A percentile compares a stretch with the other conserved stretches of the same genome.
These are phyloP conservation scores for Pseudocercospora macadamiae DNA, from an alignment of 2,329 filamentous ascomycete species.

Conservation along the genomic window DNA sequence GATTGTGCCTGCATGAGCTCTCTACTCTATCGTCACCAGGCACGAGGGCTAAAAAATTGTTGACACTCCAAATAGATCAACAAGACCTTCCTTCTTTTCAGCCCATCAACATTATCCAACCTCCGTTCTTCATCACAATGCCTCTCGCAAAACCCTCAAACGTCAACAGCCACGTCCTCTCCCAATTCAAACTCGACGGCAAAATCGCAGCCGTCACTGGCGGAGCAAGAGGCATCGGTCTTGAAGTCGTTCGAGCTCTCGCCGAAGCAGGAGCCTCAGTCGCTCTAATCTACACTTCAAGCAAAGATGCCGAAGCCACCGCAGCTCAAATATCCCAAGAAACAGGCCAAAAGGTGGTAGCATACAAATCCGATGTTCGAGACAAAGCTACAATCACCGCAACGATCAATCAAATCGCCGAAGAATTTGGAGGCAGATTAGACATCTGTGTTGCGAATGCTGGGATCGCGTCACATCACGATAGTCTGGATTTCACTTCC, in stretches of 20 bases:
- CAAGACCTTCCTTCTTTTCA: too few species aligned
- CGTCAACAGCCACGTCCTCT: conserved; percentile 23
- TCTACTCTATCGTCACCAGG: neutral
- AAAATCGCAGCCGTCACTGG: conserved; percentile 83
- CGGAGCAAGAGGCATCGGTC: conserved; percentile 79
- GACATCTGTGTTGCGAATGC: conserved; percentile 89
- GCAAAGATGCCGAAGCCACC: conserved; percentile 52
- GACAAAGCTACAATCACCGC: conserved; percentile 67
- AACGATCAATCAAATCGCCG: conserved; percentile 70
- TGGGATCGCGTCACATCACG: conserved; percentile 72
- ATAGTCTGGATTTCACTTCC: conserved; percentile 21
- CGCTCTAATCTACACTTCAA: conserved; percentile 87
- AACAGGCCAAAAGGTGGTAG: conserved; percentile 28
- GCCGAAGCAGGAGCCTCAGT: conserved; percentile 83
- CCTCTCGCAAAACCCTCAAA: conserved; percentile 29
- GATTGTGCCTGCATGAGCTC: conserved; percentile 11
- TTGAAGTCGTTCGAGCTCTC: conserved; percentile 87
- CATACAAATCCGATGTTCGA: conserved; percentile 75
- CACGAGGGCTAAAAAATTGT: conserved; percentile 5
- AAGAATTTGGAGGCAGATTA: conserved; percentile 69
- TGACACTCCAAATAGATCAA: neutral
- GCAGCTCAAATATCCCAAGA: conserved; percentile 22
- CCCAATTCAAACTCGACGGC: conserved; percentile 74
- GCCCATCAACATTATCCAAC: too few species aligned
- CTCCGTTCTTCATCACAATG: conserved; percentile 26